Base-by-base conservation (phyloP, 2,329 filamentous ascomycete species). In the Didymella pinodella region DNA sequence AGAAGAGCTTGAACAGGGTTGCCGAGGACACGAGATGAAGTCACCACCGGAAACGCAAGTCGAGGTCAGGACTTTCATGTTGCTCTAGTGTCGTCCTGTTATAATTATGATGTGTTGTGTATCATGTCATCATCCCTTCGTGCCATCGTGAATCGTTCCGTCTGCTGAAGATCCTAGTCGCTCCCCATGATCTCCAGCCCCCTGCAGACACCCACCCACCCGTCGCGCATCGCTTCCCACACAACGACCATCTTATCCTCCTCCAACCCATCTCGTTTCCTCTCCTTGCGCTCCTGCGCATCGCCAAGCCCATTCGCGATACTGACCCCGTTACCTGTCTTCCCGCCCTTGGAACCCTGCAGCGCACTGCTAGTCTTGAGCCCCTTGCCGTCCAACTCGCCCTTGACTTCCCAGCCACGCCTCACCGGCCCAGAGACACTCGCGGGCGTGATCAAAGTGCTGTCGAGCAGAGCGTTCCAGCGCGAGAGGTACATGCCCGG, bases 401-500 rank as follows among this genome's bases (percentile, higher is more conserved):
- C 73, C 47, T 76, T 77, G 28, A 77, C 73, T 49, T 77, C 72
- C 69, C 70, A 76, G 7, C 77, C 77, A 18, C 64, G 75, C 0
- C 89, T 81, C 0, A 88, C 74, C 1, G 80, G 78, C 0, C 88
- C 88, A 1, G 76, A 70, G 0, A 80, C 74, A 1, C 77, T 80
- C 0, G 79, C 82, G 0, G 91, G 89, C 1, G 89, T 90, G 61
- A 93, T 87, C 45, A 83, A 74, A 0, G 90, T 91, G n/a, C 83
- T 79, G 70, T 93, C 88, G 3, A 93, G 80, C 7, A 93, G 79
- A 0, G 84, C 80, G 71, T 92, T 88, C 90, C 91, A 93, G 48
- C 87, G 84, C 1, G 85, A 82, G 25, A 93, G 83, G 70, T 90
- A 93, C 46, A 90, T 85, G 1, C 91, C 91, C 0, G 91, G 90